phyloP scores from a whole-genome alignment of 2,329 filamentous ascomycete genomes.

The Verticillium longisporum region DNA sequence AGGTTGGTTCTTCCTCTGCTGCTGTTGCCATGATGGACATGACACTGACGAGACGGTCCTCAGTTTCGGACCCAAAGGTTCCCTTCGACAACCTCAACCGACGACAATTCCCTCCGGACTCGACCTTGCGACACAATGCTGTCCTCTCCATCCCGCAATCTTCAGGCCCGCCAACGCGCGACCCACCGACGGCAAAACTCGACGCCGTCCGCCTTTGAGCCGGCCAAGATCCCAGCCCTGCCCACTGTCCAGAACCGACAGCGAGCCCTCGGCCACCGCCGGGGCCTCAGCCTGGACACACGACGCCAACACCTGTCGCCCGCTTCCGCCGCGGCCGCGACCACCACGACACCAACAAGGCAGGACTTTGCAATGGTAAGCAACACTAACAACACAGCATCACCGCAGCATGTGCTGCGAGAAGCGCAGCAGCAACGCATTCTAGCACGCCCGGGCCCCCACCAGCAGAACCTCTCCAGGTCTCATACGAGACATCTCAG shows the following conservation, averaged over 20 bases:
- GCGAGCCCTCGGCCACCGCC: constrained; percentile 55
- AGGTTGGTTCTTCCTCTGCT: constrained; percentile 51
- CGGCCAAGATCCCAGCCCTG: constrained; percentile 61
- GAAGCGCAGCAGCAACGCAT: constrained; percentile 84
- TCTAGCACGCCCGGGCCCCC: constrained; percentile 64
- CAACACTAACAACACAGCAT: constrained; percentile 42
- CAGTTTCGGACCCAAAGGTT: constrained; percentile 43
- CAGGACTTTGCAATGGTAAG: constrained; percentile 48
- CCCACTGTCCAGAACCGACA: constrained; percentile 43
- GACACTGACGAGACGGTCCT: constrained; percentile 16
- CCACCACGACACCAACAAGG: constrained; percentile 23
- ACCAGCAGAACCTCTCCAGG: constrained; percentile 21
- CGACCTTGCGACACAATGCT: constrained; percentile 68
- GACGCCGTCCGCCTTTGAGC: constrained; percentile 72
- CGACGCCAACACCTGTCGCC: constrained; percentile 48
- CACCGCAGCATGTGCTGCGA: constrained; percentile 73
- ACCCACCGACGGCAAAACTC: constrained; percentile 79
- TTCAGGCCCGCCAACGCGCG: constrained; percentile 66
- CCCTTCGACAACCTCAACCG: constrained; percentile 44
- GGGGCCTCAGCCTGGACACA: constrained; percentile 79
- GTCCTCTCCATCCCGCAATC: constrained; percentile 62
- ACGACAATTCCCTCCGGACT: constrained; percentile 58
- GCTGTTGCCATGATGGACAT: neutral
- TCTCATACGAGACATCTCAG: constrained; percentile 11
- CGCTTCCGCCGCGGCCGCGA: constrained; percentile 22